phyloP scores from a whole-genome alignment of 176 grass and related monocot species.

The Elymus sibiricus region DNA sequence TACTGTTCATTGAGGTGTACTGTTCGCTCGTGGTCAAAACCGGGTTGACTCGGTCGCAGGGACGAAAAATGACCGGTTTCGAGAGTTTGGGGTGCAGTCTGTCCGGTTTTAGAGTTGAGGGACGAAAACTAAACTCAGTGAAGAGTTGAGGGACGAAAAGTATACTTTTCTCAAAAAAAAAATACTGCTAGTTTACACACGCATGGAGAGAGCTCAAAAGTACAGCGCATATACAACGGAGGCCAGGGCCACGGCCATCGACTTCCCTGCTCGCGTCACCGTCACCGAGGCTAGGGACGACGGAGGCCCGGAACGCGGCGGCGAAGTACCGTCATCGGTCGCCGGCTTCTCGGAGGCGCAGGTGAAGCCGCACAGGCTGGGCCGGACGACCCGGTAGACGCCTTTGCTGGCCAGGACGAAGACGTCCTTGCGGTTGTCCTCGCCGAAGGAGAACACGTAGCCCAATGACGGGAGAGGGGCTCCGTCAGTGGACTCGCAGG shows the following conservation, averaged over 20 bases:
- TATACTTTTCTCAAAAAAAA: too few relatives aligned
- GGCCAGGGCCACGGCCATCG: background rate
- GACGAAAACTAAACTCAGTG: too few relatives aligned
- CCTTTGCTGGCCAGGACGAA: slow-evolving; percentile 67
- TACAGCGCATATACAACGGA: background rate
- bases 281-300: background rate
- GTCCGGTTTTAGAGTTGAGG: too few relatives aligned
- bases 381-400: slow-evolving; percentile 70
- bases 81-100: too few relatives aligned
- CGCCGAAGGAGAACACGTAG: slow-evolving; percentile 74
- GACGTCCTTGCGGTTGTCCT: slow-evolving; percentile 76
- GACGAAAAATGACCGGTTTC: too few relatives aligned
- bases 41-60: too few relatives aligned
- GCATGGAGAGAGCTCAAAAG: slow-evolving; percentile 11
- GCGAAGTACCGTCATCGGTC: background rate
- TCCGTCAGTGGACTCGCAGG: slow-evolving; percentile 29
- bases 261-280: background rate
- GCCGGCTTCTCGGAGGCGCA: slow-evolving; percentile 45
- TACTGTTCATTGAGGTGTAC: too few relatives aligned
- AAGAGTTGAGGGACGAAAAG: too few relatives aligned
- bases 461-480: slow-evolving; percentile 40
- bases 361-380: slow-evolving; percentile 56
- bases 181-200: background rate
- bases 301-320: background rate
- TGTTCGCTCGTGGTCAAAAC: too few relatives aligned